Evolutionary conservation across 768 basidiomycete species (phyloP), one percentile per base, ranked within the genome.

Genomic region (Tephrocybe rancida): DNA sequence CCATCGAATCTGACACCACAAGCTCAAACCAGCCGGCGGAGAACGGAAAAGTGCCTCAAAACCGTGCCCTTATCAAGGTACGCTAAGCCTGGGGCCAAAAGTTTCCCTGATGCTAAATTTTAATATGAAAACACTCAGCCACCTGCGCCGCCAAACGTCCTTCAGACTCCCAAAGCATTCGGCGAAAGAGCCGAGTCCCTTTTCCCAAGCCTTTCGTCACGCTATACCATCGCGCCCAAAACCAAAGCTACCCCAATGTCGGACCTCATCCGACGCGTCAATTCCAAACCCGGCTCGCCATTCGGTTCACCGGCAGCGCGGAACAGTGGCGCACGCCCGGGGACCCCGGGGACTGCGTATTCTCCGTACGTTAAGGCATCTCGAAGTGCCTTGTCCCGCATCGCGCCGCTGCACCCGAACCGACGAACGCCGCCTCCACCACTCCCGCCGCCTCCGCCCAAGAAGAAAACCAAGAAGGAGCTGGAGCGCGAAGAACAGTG

Each of bases 401-500:
- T 92, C 54, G 90, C 88, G 10, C 88, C 90, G 3, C 74, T 92
- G 22, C 90, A 92, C 61, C 82, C 84, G 8, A 87, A 88, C 64
- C 74, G 88, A 44, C 79, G 82, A 13, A 82, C 87, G 1, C 90
- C 90, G 0, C 89, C 90, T 0, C 89, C 87, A 0, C 86, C 87
- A 0, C 77, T 74, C 2, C 90, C 90, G 0, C 82, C 83, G 3
- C 84, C 84, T 0, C 87, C 88, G 4, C 84, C 85, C 41, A 82
- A 78, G 57, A 88, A 85, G 71, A 92, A 92, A 74, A 85, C 83
- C 47, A 90, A 90, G 75, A 92, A 91, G 66, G 83, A 89, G 69
- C 68, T 88, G 21, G 81, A 85, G 62, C 69, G 81, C 62, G 90
- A 92, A 69, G 90, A 92, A 66, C 80, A 78, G 61, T 90, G 90